Percentiles rank a stretch among this genome's conserved stretches.
Evolutionary conservation across 305 asterid species (phyloP).

Genomic region (Solanum hybrid): DNA sequence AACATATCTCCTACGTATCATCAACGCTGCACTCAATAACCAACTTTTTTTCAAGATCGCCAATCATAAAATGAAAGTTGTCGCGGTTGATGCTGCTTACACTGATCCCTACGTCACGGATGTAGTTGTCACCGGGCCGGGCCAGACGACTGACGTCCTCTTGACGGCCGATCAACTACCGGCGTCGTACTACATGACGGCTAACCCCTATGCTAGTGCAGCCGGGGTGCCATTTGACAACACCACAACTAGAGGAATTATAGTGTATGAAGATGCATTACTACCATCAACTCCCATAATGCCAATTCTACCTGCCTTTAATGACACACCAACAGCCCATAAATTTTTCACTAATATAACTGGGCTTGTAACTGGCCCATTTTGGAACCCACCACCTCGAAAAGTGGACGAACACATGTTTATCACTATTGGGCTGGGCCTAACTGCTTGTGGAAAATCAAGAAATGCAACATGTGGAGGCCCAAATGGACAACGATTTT

Average conservation of each 20-base stretch:
- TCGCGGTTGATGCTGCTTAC: conserved; percentile 8
- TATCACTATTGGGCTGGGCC: conserved; percentile 9
- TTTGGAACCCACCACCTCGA: conserved; percentile 3
- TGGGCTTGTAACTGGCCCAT: conserved; percentile 6
- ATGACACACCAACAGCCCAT: conserved; percentile 14
- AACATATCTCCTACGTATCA: conserved; percentile 6
- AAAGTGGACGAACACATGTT: conserved; percentile 5
- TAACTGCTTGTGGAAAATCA: neutral
- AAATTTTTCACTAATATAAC: conserved; percentile 6
- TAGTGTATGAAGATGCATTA: neutral
- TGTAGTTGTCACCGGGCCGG: neutral
- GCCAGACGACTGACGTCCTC: conserved; percentile 5
- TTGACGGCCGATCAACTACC: neutral
- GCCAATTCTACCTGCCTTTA: conserved; percentile 6
- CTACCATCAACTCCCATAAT: neutral
- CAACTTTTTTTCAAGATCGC: conserved; percentile 7
- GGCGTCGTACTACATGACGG: conserved; percentile 2
- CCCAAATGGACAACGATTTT: conserved; percentile 1
- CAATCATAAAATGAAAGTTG: conserved; percentile 3
- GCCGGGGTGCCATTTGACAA: conserved; percentile 6
- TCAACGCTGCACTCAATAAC: conserved; percentile 12
- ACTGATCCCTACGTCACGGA: conserved; percentile 5
- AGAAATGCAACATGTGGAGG: conserved; percentile 6
- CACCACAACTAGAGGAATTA: conserved; percentile 7
- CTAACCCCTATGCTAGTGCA: conserved; percentile 1